Percentiles rank a stretch among this genome's conserved stretches.
phyloP scores from a whole-genome alignment of 192 early-diverging fungal species.

The Entomortierella lignicola region DNA sequence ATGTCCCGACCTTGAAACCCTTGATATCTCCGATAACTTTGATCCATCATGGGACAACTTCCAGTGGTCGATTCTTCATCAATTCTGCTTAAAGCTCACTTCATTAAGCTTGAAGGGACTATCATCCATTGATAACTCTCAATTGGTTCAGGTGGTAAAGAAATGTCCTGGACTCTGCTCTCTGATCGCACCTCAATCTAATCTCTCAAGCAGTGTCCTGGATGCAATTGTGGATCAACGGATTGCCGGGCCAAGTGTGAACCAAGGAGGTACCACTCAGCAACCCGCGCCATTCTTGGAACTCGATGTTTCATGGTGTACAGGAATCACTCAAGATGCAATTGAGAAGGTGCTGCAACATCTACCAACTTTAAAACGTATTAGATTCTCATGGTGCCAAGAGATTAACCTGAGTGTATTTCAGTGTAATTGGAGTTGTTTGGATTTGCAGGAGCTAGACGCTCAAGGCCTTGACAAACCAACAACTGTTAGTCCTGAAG shows the following conservation, averaged over 20 bases:
- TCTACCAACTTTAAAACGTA: not conserved
- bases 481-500: not conserved
- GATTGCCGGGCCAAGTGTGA: not conserved
- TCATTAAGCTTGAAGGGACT: not conserved
- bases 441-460: not conserved
- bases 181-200: constrained; percentile 8
- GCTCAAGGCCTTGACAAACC: constrained; percentile 7
- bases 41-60: not conserved
- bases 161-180: not conserved
- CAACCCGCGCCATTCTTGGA: not conserved
- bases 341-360: not conserved
- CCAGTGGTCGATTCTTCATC: constrained; percentile 3
- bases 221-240: constrained; percentile 12
- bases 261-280: not conserved
- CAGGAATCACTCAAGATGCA: not conserved
- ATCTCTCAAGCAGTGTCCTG: not conserved
- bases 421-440: not conserved
- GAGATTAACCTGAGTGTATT: constrained; percentile 1
- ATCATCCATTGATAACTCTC: constrained; percentile 5
- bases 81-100: constrained; percentile 1
- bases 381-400: constrained; percentile 19
- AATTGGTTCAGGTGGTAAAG: constrained; percentile 1
- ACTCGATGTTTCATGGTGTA: constrained; percentile 15
- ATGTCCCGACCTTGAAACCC: not conserved
- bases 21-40: constrained; percentile 17